Evolutionary conservation across 78 protist genomes (phyloP).

Genomic region (Dictyostelium intermedium): DNA sequence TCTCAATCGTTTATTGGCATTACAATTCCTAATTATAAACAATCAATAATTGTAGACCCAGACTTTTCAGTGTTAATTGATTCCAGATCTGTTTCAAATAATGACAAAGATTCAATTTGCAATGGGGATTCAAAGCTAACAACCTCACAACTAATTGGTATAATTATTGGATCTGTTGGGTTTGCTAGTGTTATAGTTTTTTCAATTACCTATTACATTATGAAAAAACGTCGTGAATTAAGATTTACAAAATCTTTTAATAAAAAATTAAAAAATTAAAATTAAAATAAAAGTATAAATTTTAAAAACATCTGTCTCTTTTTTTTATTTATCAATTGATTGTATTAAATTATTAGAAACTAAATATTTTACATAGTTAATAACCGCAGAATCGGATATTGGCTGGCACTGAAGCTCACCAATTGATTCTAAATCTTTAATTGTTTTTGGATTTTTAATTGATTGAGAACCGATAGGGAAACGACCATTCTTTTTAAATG

Average conservation of each 20-base stretch:
- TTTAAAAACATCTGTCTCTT: not conserved
- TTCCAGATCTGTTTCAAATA: not conserved
- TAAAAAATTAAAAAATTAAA: not conserved
- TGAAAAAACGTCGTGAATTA: not conserved
- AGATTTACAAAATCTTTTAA: not conserved
- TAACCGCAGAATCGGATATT: not conserved
- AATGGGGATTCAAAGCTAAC: not conserved
- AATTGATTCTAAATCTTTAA: slow-evolving; percentile 8
- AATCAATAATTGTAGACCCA: not conserved
- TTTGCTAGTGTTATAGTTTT: not conserved
- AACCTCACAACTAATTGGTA: not conserved
- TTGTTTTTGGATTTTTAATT: not conserved
- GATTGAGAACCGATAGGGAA: not conserved
- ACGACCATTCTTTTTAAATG: not conserved
- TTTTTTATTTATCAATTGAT: not conserved
- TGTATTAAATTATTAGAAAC: not conserved
- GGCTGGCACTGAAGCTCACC: not conserved
- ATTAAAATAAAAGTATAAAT: not conserved
- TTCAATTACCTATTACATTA: not conserved
- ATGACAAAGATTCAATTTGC: not conserved
- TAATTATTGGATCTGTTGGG: not conserved
- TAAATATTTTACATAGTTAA: not conserved
- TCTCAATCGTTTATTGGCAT: not conserved
- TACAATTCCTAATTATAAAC: not conserved
- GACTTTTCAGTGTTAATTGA: not conserved